phyloP scores from a whole-genome alignment of 257 asterid species.

The Gynochthodes officinalis region DNA sequence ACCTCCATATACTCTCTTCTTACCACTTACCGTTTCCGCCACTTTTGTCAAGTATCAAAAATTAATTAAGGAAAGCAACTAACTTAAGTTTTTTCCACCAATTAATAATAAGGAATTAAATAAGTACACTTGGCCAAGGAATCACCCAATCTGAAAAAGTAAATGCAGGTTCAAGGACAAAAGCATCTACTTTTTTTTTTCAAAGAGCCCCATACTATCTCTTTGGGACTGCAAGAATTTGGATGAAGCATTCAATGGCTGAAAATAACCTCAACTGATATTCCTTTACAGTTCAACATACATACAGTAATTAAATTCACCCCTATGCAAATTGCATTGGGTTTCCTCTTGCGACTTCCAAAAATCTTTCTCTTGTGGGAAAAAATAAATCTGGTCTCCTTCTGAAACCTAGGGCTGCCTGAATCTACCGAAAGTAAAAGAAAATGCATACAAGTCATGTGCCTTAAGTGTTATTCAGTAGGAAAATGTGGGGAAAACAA shows the following conservation, averaged over 20 bases:
- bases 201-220: not conserved
- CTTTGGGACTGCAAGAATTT: not conserved
- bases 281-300: not conserved
- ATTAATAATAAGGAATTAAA: not conserved
- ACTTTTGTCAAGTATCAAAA: not conserved
- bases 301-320: not conserved
- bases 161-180: not conserved
- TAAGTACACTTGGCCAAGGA: not conserved
- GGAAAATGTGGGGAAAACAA: not conserved
- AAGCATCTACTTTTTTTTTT: not conserved
- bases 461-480: not conserved
- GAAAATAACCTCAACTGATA: not conserved
- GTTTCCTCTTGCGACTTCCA: not conserved
- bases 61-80: not conserved
- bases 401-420: not conserved
- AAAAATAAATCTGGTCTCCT: not conserved
- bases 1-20: no score
- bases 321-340: slow-evolving; percentile 1
- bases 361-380: not conserved
- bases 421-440: not conserved
- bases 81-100: not conserved
- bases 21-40: no score
- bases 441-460: not conserved
- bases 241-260: not conserved
- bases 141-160: not conserved